Evolutionary conservation across 2,329 filamentous ascomycete genomes (phyloP).

Genomic region (Fusarium praegraminearum): DNA sequence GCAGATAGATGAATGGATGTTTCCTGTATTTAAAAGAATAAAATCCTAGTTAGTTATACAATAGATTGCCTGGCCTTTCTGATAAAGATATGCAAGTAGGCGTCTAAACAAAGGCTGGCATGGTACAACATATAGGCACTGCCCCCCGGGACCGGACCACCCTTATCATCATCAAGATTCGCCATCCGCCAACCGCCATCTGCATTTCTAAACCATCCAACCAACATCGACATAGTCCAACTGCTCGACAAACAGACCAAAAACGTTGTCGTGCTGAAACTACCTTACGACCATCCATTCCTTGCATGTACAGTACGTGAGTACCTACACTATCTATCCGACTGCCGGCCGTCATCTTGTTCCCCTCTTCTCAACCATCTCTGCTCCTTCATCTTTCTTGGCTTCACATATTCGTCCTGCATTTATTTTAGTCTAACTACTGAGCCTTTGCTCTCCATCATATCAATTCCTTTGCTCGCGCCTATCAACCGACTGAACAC

Average conservation of each 20-base stretch:
- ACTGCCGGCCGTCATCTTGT: constrained; percentile 34
- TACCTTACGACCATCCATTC: constrained; percentile 9
- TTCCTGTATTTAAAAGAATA: background rate
- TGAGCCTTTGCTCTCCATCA: background rate
- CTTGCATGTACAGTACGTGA: constrained; percentile 2
- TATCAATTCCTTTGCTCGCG: constrained; percentile 18
- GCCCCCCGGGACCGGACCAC: constrained; percentile 5
- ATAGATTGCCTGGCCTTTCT: background rate
- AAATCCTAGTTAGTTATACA: background rate
- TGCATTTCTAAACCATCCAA: constrained; percentile 27
- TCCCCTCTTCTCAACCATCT: constrained; percentile 31
- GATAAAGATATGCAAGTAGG: constrained; percentile 1
- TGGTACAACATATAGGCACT: constrained; percentile 18
- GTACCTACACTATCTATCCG: constrained; percentile 16
- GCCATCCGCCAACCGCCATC: constrained; percentile 38
- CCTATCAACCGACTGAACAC: constrained; percentile 19
- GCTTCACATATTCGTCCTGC: constrained; percentile 18
- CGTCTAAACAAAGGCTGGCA: constrained; percentile 11
- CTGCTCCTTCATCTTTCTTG: constrained; percentile 22
- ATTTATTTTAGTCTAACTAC: constrained; percentile 11
- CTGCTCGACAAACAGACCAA: constrained; percentile 10
- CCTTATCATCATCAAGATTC: constrained; percentile 48
- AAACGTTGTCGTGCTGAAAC: constrained; percentile 30
- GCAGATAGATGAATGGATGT: background rate
- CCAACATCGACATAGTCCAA: constrained; percentile 16